Percentiles rank a stretch among this genome's conserved stretches.
phyloP scores from a whole-genome alignment of 2,329 filamentous ascomycete species.

The Penicillium corylophilum region DNA sequence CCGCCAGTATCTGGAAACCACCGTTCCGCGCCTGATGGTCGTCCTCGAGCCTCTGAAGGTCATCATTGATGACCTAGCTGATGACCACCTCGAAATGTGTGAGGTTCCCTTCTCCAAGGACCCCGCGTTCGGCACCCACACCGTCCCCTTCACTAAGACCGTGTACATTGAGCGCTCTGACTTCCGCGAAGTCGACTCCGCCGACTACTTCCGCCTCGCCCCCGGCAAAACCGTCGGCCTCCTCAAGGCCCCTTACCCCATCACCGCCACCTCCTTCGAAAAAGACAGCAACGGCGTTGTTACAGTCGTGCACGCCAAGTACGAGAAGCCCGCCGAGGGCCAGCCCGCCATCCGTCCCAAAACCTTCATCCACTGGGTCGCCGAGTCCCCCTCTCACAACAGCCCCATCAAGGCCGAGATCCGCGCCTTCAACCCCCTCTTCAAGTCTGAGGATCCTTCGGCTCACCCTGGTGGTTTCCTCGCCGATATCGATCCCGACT shows the following conservation, averaged over 20 bases:
- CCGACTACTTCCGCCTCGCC: constrained; percentile 75
- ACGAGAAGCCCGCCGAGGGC: constrained; percentile 65
- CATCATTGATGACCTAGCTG: constrained; percentile 73
- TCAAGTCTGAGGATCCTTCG: constrained; percentile 82
- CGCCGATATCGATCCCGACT: constrained; percentile 79
- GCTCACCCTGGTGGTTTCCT: constrained; percentile 76
- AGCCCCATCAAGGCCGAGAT: constrained; percentile 66
- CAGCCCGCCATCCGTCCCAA: constrained; percentile 66
- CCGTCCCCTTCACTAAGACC: constrained; percentile 67
- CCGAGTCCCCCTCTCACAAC: constrained; percentile 62
- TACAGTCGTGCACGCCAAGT: constrained; percentile 64
- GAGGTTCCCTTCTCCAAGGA: constrained; percentile 79
- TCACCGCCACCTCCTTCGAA: constrained; percentile 66
- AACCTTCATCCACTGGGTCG: constrained; percentile 86
- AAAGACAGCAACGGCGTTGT: constrained; percentile 68
- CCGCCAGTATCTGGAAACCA: constrained; percentile 80
- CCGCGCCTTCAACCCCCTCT: constrained; percentile 77
- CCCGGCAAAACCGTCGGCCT: constrained; percentile 73
- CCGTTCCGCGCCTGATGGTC: constrained; percentile 85
- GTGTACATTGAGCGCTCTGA: constrained; percentile 83
- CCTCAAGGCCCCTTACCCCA: constrained; percentile 67
- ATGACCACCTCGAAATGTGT: constrained; percentile 64
- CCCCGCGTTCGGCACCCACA: constrained; percentile 54
- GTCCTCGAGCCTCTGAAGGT: constrained; percentile 83
- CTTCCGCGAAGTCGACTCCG: constrained; percentile 70